Evolutionary conservation across 768 basidiomycete genomes (phyloP).

Genomic region (Suillus luteus): DNA sequence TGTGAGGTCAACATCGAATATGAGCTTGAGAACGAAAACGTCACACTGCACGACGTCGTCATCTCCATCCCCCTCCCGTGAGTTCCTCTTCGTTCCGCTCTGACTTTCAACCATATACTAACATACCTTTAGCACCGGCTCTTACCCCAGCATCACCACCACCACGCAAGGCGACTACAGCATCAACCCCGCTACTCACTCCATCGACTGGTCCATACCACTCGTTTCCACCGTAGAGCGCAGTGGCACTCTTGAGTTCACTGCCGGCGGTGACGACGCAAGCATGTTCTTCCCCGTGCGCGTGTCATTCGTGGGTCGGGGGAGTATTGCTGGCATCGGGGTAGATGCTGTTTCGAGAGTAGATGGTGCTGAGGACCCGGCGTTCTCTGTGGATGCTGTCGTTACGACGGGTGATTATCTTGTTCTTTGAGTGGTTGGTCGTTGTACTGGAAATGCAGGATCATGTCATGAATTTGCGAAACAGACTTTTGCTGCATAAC

Average conservation of each 20-base stretch:
- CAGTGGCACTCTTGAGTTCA: slow-evolving; percentile 91
- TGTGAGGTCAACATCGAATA: slow-evolving; percentile 97
- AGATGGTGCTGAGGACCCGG: slow-evolving; percentile 48
- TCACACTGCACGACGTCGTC: slow-evolving; percentile 80
- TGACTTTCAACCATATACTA: slow-evolving; percentile 6
- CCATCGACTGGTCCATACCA: slow-evolving; percentile 85
- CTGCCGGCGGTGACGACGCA: slow-evolving; percentile 78
- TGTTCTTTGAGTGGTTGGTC: slow-evolving; percentile 41
- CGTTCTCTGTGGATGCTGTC: slow-evolving; percentile 58
- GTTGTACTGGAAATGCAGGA: not conserved
- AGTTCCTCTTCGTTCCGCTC: slow-evolving; percentile 32
- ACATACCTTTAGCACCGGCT: slow-evolving; percentile 56
- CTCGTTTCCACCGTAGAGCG: slow-evolving; percentile 61
- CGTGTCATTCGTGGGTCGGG: slow-evolving; percentile 78
- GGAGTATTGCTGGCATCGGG: slow-evolving; percentile 77
- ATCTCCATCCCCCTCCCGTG: slow-evolving; percentile 95
- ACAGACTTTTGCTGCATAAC: not conserved
- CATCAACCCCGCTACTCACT: slow-evolving; percentile 75
- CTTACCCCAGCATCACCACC: slow-evolving; percentile 79
- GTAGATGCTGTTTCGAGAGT: slow-evolving; percentile 61
- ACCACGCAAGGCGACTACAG: slow-evolving; percentile 70
- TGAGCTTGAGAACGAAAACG: slow-evolving; percentile 84
- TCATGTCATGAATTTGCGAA: not conserved
- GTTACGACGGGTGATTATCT: slow-evolving; percentile 57
- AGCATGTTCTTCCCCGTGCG: slow-evolving; percentile 92